Base-by-base conservation (phyloP, 2,329 filamentous ascomycete genomes). In the Nothomitra cinnamomea region DNA sequence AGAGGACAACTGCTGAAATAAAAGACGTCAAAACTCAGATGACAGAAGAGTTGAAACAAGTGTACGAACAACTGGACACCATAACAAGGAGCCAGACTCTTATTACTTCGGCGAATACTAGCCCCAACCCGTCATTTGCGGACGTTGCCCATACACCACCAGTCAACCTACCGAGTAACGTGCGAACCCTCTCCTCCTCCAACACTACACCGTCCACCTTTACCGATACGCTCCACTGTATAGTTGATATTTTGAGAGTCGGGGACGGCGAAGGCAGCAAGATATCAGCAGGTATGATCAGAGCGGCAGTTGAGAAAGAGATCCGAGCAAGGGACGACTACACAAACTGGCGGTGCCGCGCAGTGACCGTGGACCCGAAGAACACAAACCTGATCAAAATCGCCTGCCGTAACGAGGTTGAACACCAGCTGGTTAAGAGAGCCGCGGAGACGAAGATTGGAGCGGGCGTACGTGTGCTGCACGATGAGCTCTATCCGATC, bases 401-500 rank as follows among this genome's bases (percentile, higher is more conserved):
- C 32, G 54, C 52, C 25, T 61, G 58, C 51, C 52, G 59, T 52
- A 53, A 60, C 51, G 56, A 61, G 43, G 51, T 43, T 6, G 59
- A 61, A 52, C 57, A 56, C 13, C 38, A 54, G 8, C 21, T 54
- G 40, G 56, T 61, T n/a, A 61, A 61, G 42, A 25, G 56, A 48
- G 49, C 55, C 35, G 53, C 54, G 17, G 53, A 59, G 51, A n/a
- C n/a, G n/a, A 55, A 53, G n/a, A 12, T 56, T 17, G 54, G 53
- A 21, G 32, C 15, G 21, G 58, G 59, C 48, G 57, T 51, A 25
- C 55, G 57, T 35, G 55, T 61, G 10, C 54, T 58, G 17, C 53
- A 55, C 48, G 57, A 62, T 53, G 52, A 61, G 17, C 54, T 62
- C 10, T 62, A 61, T 51, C 60, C 56, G 4, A 53, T 62, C 22